phyloP scores from a whole-genome alignment of 306 rosid species.

The Inga leiocalycina region DNA sequence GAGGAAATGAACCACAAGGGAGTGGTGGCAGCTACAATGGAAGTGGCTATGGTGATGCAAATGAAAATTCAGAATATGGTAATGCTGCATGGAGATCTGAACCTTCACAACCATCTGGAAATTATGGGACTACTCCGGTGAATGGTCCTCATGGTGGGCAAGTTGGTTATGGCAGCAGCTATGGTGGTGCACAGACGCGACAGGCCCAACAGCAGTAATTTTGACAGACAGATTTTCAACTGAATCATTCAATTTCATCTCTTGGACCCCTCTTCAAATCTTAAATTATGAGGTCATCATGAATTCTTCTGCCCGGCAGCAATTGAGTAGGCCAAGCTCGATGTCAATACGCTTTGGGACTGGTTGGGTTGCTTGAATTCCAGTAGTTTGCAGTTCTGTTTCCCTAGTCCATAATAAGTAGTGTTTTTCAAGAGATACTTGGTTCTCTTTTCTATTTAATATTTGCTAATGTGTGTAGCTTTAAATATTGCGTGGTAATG shows the following conservation, averaged over 20 bases:
- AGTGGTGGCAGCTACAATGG: conserved; percentile 76
- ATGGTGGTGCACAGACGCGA: conserved; percentile 56
- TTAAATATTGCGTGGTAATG: conserved; percentile 67
- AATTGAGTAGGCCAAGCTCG: conserved; percentile 52
- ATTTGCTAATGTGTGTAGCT: conserved; percentile 73
- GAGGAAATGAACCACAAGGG: conserved; percentile 77
- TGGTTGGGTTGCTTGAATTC: conserved; percentile 98
- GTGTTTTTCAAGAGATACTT: conserved; percentile 68
- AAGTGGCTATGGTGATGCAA: conserved; percentile 76
- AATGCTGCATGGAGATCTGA: conserved; percentile 75
- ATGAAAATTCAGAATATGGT: conserved; percentile 70
- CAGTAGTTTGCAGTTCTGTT: conserved; percentile 85
- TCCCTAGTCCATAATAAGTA: conserved; percentile 87
- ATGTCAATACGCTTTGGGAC: conserved; percentile 66
- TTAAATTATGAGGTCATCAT: conserved; percentile 44
- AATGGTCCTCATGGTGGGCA: conserved; percentile 57
- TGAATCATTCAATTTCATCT: conserved; percentile 41
- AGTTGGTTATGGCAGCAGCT: conserved; percentile 55
- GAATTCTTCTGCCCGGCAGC: conserved; percentile 53
- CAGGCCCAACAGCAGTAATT: conserved; percentile 67
- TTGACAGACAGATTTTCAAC: conserved; percentile 32
- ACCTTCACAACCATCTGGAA: conserved; percentile 55
- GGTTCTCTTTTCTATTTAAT: conserved; percentile 69
- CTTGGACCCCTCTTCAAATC: conserved; percentile 41
- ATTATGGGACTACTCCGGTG: conserved; percentile 55